Conservation (phyloP, 2,329 filamentous ascomycete genomes). For the Coniella lustricola region DNA sequence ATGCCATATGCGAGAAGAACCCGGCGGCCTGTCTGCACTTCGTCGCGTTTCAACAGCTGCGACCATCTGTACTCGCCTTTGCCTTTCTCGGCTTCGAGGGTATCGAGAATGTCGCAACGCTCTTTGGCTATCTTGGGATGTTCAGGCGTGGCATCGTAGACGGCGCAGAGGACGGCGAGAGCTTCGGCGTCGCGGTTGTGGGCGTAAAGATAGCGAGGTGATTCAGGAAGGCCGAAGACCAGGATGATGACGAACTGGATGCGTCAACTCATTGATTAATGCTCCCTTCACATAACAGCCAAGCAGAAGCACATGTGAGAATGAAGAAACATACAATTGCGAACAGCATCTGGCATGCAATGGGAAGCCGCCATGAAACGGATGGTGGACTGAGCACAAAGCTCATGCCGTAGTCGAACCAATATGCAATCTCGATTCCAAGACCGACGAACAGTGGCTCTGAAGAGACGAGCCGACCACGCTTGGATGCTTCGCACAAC, state of each 20-base stretch:
- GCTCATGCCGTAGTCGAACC: slow-evolving; percentile 27
- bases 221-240: slow-evolving; percentile 30
- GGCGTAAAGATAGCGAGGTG: slow-evolving; percentile 29
- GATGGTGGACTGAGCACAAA: slow-evolving; percentile 20
- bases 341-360: slow-evolving; percentile 27
- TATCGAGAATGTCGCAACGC: too few relatives aligned
- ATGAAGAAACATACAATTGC: slow-evolving; percentile 16
- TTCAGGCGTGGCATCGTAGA: slow-evolving; percentile 15
- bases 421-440: slow-evolving; percentile 24
- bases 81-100: slow-evolving; percentile 18
- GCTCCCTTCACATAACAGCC: slow-evolving; percentile 17
- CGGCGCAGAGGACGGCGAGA: slow-evolving; percentile 15
- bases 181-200: slow-evolving; percentile 27
- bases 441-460: slow-evolving; percentile 25
- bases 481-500: slow-evolving; percentile 33
- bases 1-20: slow-evolving; percentile 22
- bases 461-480: slow-evolving; percentile 36
- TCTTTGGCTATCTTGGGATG: slow-evolving; percentile 19
- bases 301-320: slow-evolving; percentile 22
- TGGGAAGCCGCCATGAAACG: slow-evolving; percentile 26
- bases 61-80: slow-evolving; percentile 18
- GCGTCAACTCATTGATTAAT: too few relatives aligned
- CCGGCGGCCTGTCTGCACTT: slow-evolving; percentile 21
- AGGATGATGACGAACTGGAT: slow-evolving; percentile 30
- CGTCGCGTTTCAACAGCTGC: slow-evolving; percentile 19